Base-by-base conservation (phyloP, 768 basidiomycete genomes). In the Phanerochaete carnosa region DNA sequence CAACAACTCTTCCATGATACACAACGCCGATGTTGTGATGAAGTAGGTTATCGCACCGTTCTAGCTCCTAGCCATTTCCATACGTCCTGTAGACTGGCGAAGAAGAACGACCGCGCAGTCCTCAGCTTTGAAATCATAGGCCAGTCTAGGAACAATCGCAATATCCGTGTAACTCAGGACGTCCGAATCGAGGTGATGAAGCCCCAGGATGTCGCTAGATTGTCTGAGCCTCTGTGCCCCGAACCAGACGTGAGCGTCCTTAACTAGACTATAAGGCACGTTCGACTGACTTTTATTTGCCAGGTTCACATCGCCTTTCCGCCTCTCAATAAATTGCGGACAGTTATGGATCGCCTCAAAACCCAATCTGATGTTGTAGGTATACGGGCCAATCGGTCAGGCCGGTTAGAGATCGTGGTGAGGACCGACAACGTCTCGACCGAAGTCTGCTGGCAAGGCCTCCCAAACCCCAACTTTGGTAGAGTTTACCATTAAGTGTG, bases 171-270 rank as follows among this genome's bases (percentile, higher is more conserved):
- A 23, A 77, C 83, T 0, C 92, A 95, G 69, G 92, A 94, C 66
- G 90, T 95, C 29, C 81, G 83, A 64, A 89, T 95, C 59, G 89
- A 90, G 53, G 86, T 95, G 9, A 80, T 92, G 83, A 84, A 84
- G 59, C 88, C 88, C 0, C 75, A 77, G 0, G 94, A 95, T 59
- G 83, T 90, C 12, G 85, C 82, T 22, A 83, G 79, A 62, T 79
- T 95, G 58, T 80, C 76, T 28, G 94, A 95, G 69, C 94, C 94
- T 1, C 72, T 91, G 65, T 95, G 93, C 68, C 94, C 94, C 1
- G 87, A 90, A 30, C 91, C 93, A 16, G 90, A 95, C 61, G 94
- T 92, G 65, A 65, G 83, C 76, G 15, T 5, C 33, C 0, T 35
- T 53, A 32, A 28, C 29, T 54, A 13, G 37, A 30, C 12, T n/a